A percentile compares a stretch with the other conserved stretches of the same genome.
Evolutionary conservation across 2,329 filamentous ascomycete species (phyloP).

Genomic region (Bipolaris sorokiniana): DNA sequence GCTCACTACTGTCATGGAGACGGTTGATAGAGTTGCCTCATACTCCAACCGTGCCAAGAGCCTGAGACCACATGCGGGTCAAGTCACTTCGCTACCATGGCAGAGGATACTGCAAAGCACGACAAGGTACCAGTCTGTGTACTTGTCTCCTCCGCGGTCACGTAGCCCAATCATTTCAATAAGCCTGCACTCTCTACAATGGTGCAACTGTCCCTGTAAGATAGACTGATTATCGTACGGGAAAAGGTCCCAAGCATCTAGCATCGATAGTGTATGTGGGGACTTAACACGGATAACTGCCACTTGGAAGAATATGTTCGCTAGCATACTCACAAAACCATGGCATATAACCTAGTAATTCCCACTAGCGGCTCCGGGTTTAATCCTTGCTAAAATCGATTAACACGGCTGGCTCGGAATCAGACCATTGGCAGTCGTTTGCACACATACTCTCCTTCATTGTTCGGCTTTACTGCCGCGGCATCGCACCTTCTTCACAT

Average conservation of each 20-base stretch:
- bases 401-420: not conserved
- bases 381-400: not conserved
- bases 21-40: not conserved
- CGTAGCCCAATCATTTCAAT: not conserved
- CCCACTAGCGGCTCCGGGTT: not conserved
- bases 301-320: not conserved
- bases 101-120: not conserved
- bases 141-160: not conserved
- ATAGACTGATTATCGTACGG: not conserved
- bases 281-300: no score
- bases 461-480: not conserved
- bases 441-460: not conserved
- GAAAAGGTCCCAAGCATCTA: not conserved
- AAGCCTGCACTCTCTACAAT: not conserved
- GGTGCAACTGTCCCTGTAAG: not conserved
- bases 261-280: not conserved
- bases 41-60: not conserved
- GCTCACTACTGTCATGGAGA: not conserved
- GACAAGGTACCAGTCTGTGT: not conserved
- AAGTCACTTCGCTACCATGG: not conserved
- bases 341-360: not conserved
- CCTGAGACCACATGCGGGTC: not conserved
- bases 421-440: constrained; percentile 1
- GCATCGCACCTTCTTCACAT: constrained; percentile 1
- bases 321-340: not conserved